Percentiles rank a stretch among this genome's conserved stretches.
phyloP scores from a whole-genome alignment of 2,329 filamentous ascomycete species.

The Cladosporium sp. region DNA sequence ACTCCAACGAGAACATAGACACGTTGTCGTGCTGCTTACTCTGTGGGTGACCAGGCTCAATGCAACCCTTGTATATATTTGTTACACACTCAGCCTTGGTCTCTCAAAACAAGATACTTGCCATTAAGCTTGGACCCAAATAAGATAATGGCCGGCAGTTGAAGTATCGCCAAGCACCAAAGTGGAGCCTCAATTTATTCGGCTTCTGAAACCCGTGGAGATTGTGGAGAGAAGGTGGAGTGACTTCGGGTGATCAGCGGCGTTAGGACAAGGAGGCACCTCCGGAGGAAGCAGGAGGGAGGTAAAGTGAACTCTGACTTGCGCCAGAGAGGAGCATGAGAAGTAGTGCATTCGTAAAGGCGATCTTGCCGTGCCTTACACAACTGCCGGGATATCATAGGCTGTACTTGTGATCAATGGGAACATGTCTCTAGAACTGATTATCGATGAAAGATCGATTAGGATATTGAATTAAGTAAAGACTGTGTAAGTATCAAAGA shows the following conservation, averaged over 20 bases:
- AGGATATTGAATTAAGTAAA: not conserved
- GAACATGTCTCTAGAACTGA: not conserved
- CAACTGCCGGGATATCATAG: too few species aligned
- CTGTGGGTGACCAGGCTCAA: not conserved
- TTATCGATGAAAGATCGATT: not conserved
- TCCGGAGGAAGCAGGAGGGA: not conserved
- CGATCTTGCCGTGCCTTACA: too few species aligned
- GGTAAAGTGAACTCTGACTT: not conserved
- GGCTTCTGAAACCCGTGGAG: not conserved
- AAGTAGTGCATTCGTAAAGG: too few species aligned
- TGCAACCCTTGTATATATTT: not conserved
- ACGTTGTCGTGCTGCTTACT: not conserved
- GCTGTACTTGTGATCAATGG: too few species aligned
- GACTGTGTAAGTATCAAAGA: not conserved
- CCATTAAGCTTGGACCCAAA: not conserved
- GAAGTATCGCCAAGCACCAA: not conserved
- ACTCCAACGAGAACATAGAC: not conserved
- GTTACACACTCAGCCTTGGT: not conserved
- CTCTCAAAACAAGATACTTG: not conserved
- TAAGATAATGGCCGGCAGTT: not conserved
- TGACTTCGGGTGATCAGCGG: not conserved
- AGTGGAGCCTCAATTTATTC: not conserved
- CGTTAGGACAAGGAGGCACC: not conserved
- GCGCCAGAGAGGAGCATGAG: too few species aligned
- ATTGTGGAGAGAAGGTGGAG: not conserved